Base-by-base conservation (phyloP, 345 rosid genomes). In the Zanthoxylum bungeanum region DNA sequence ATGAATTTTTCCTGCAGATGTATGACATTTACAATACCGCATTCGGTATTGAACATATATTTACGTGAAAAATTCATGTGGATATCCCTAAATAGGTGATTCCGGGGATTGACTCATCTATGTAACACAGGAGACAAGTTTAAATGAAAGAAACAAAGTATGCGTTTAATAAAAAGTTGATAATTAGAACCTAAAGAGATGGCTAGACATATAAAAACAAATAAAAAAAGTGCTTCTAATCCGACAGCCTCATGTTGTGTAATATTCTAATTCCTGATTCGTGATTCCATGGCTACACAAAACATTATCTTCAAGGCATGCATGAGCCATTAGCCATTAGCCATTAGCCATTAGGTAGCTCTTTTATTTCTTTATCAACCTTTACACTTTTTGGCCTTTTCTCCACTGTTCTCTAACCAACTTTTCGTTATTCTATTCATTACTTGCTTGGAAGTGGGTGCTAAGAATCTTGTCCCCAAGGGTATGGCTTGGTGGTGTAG, bases 231-330 rank as follows among this genome's bases (percentile, higher is more conserved):
- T 8, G 70, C 77, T 85, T 79, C 70, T 58, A 76, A 77, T 76
- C 86, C 80, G 80, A 81, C 86, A 81, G 40, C 77, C 78, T 72
- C 64, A 60, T 65, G 31, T 10, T 64, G 69, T 73, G 53, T 50
- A 62, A 70, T 78, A 69, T 70, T 82, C 72, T 72, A 73, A 73
- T 79, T n/a, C n/a, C n/a, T n/a, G n/a, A n/a, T n/a, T n/a, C n/a
- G n/a, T n/a, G n/a, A n/a, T n/a, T 66, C 58, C n/a, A 66, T 34
- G 5, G 56, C 75, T 70, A 46, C 50, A 51, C 58, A 24, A n/a
- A n/a, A 37, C 53, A 59, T 64, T 36, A 30, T 77, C 66, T 70
- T 71, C 5, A 16, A 34, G 70, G 42, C 62, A 60, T 55, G 36
- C 34, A 8, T 11, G 34, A 4, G 33, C n/a, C 49, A 44, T 44